Evolutionary conservation across 1,139 yeast genomes (phyloP).

Genomic region (Candida neerlandica): DNA sequence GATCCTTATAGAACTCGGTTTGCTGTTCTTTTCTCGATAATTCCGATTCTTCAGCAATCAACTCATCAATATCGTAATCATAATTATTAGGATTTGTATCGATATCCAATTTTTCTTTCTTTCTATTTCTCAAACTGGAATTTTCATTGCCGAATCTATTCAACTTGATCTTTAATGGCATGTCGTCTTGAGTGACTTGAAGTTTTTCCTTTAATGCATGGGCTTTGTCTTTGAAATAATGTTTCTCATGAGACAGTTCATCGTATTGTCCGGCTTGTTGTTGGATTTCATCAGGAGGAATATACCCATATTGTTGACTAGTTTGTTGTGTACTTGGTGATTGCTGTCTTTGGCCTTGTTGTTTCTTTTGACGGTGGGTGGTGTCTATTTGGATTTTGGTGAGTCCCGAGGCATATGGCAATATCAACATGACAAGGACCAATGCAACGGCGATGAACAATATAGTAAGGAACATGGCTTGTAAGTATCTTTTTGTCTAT

Average conservation of each 20-base stretch:
- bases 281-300: slow-evolving; percentile 44
- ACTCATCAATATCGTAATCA: slow-evolving; percentile 34
- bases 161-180: slow-evolving; percentile 41
- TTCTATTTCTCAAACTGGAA: slow-evolving; percentile 22
- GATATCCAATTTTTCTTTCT: slow-evolving; percentile 35
- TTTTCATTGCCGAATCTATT: slow-evolving; percentile 23
- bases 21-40: slow-evolving; percentile 24
- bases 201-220: slow-evolving; percentile 34
- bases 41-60: slow-evolving; percentile 32
- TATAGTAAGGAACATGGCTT: slow-evolving; percentile 33
- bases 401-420: slow-evolving; percentile 45
- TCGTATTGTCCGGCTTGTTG: slow-evolving; percentile 11
- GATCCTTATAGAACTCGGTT: slow-evolving; percentile 28
- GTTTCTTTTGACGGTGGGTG: slow-evolving; percentile 14
- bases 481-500: too few species aligned
- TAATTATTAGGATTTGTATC: slow-evolving; percentile 38
- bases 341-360: not conserved
- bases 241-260: slow-evolving; percentile 14
- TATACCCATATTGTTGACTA: slow-evolving; percentile 27
- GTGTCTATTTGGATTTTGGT: slow-evolving; percentile 32
- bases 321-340: slow-evolving; percentile 6
- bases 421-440: slow-evolving; percentile 32
- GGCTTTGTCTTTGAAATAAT: slow-evolving; percentile 24
- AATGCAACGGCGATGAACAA: slow-evolving; percentile 29
- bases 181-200: slow-evolving; percentile 39